These are phyloP conservation scores for Coemansia aciculifera DNA, from an alignment of 192 early-diverging fungal genomes.

Conservation along the genomic window DNA sequence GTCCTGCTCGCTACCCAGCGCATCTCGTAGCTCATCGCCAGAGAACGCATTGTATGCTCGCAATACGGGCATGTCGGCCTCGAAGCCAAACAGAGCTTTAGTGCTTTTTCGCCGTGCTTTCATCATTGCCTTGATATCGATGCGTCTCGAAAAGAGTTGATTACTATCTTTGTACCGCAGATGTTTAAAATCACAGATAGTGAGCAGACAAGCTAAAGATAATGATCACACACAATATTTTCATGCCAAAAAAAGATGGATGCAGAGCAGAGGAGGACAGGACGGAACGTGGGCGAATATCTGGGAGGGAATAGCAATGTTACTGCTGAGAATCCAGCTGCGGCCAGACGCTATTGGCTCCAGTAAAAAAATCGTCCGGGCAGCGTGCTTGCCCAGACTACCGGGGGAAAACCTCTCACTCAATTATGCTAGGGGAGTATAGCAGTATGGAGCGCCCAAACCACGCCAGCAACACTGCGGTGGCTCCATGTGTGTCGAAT, in stretches of 20 bases:
- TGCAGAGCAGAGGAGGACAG: not conserved
- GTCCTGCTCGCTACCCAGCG: conserved; percentile 45
- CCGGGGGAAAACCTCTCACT: not conserved
- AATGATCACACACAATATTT: too few species aligned
- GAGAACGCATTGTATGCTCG: conserved; percentile 49
- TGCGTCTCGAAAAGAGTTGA: not conserved
- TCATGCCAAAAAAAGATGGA: not conserved
- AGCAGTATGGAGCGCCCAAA: not conserved
- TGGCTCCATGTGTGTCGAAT: not conserved
- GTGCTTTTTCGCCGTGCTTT: conserved; percentile 53
- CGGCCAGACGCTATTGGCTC: conserved; percentile 5
- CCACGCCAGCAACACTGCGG: not conserved
- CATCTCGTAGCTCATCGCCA: conserved; percentile 39
- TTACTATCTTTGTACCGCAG: not conserved
- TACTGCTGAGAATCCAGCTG: conserved; percentile 9
- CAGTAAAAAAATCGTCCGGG: not conserved
- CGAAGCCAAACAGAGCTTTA: conserved; percentile 50
- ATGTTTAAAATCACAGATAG: not conserved
- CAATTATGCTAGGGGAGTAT: not conserved
- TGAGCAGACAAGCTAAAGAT: not conserved
- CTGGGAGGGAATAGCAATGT: not conserved
- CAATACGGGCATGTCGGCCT: conserved; percentile 44
- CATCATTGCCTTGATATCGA: conserved; percentile 23
- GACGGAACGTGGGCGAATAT: not conserved
- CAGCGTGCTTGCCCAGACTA: not conserved